Conservation (phyloP, 768 basidiomycete genomes). For the Suillus decipiens region DNA sequence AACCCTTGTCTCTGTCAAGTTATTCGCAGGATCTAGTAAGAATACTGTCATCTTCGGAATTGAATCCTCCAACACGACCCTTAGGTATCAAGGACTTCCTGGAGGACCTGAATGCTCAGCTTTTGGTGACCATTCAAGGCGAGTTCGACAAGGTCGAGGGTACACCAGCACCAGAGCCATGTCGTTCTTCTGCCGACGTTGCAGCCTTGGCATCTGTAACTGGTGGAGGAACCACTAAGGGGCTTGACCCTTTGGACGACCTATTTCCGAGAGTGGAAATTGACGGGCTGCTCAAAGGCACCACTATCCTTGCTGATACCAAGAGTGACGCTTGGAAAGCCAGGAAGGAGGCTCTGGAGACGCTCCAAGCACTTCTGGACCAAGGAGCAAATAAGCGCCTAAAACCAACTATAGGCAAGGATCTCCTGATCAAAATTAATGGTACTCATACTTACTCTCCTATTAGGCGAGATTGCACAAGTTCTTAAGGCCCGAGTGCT, state of each 20-base stretch:
- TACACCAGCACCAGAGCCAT: slow-evolving; percentile 74
- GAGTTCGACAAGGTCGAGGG: slow-evolving; percentile 95
- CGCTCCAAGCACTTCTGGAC: slow-evolving; percentile 79
- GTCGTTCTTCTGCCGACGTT: slow-evolving; percentile 75
- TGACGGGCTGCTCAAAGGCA: slow-evolving; percentile 81
- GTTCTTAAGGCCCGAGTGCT: slow-evolving; percentile 85
- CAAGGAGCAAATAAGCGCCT: slow-evolving; percentile 91
- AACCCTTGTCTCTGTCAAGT: slow-evolving; percentile 83
- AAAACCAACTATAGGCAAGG: slow-evolving; percentile 83
- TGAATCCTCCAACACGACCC: slow-evolving; percentile 16
- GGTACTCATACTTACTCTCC: background rate
- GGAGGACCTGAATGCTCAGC: slow-evolving; percentile 92
- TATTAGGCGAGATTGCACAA: slow-evolving; percentile 83
- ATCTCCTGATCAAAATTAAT: background rate
- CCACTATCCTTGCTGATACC: slow-evolving; percentile 76
- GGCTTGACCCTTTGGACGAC: slow-evolving; percentile 81
- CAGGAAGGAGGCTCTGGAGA: slow-evolving; percentile 93
- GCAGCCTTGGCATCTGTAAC: slow-evolving; percentile 47
- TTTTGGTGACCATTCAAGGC: slow-evolving; percentile 82
- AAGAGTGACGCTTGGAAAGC: slow-evolving; percentile 97
- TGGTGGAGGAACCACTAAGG: slow-evolving; percentile 43
- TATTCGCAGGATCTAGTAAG: slow-evolving; percentile 89
- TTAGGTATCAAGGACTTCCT: slow-evolving; percentile 89
- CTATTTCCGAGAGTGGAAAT: slow-evolving; percentile 95
- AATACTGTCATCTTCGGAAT: slow-evolving; percentile 11